These are phyloP conservation scores for Citeromyces hawaiiensis DNA, from an alignment of 1,139 yeast genomes.

Conservation along the genomic window DNA sequence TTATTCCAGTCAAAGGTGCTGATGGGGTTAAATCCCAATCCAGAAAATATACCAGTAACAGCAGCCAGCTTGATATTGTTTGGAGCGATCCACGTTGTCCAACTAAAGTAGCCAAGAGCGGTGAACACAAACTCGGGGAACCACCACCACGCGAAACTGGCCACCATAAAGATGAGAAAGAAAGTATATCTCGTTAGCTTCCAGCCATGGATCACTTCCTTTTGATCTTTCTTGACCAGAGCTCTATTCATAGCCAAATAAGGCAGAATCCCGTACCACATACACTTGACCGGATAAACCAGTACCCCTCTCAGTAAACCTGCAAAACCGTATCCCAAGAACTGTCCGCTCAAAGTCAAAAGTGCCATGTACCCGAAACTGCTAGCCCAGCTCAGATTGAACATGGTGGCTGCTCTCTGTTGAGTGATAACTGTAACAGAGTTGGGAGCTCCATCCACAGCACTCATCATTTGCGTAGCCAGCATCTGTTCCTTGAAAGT, in stretches of 20 bases:
- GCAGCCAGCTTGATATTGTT: constrained; percentile 27
- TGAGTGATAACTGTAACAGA: constrained; percentile 31
- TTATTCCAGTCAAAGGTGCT: constrained; percentile 38
- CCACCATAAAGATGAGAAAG: constrained; percentile 16
- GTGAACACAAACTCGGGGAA: constrained; percentile 39
- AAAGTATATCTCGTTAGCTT: constrained; percentile 27
- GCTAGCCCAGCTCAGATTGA: not conserved
- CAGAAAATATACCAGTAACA: constrained; percentile 39
- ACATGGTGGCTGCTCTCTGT: constrained; percentile 22
- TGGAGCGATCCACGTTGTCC: constrained; percentile 45
- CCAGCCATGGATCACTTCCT: constrained; percentile 37
- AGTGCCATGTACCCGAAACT: constrained; percentile 34
- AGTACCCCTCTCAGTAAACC: constrained; percentile 44
- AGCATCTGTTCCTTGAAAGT: constrained; percentile 57
- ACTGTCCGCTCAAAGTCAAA: constrained; percentile 38
- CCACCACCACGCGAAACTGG: constrained; percentile 34
- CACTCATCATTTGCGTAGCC: constrained; percentile 28
- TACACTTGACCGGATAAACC: constrained; percentile 38
- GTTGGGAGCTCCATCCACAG: constrained; percentile 26
- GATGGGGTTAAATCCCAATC: constrained; percentile 42
- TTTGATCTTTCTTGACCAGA: constrained; percentile 24
- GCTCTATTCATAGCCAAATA: constrained; percentile 43
- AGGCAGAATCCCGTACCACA: constrained; percentile 47
- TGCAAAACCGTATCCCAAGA: constrained; percentile 51
- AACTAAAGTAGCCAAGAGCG: constrained; percentile 35